Evolutionary conservation across 2,329 filamentous ascomycete genomes (phyloP).

Genomic region (Trichoderma koningiopsis): DNA sequence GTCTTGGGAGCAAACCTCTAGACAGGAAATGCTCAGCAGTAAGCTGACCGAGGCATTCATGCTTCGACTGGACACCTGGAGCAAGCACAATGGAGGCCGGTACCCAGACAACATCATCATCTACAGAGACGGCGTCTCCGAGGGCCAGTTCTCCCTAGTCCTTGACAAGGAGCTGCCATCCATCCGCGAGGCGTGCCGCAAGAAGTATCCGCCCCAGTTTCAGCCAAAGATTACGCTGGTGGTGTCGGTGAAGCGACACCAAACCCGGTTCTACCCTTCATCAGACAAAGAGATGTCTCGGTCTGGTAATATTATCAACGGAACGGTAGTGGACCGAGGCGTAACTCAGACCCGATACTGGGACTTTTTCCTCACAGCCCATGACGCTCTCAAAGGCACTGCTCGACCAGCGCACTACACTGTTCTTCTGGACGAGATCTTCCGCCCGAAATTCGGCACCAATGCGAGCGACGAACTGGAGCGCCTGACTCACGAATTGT

Average conservation of each 20-base stretch:
- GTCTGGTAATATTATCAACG: constrained; percentile 69
- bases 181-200: constrained; percentile 65
- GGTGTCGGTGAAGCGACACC: constrained; percentile 84
- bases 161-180: constrained; percentile 67
- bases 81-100: constrained; percentile 52
- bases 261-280: constrained; percentile 83
- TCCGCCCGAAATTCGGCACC: constrained; percentile 45
- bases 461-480: constrained; percentile 68
- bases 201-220: constrained; percentile 55
- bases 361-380: constrained; percentile 85
- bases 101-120: constrained; percentile 77
- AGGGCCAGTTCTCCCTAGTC: constrained; percentile 76
- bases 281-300: constrained; percentile 46
- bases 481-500: constrained; percentile 74
- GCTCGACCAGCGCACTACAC: constrained; percentile 83
- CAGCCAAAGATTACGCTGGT: constrained; percentile 71
- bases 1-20: constrained; percentile 65
- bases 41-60: constrained; percentile 62
- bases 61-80: constrained; percentile 68
- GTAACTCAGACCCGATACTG: constrained; percentile 74
- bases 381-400: constrained; percentile 79
- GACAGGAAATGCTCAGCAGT: constrained; percentile 70
- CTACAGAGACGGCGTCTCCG: constrained; percentile 87
- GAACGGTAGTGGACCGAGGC: constrained; percentile 83
- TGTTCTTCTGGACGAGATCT: constrained; percentile 72